Base-by-base conservation (phyloP, 768 basidiomycete species). In the Tephrocybe rancida region DNA sequence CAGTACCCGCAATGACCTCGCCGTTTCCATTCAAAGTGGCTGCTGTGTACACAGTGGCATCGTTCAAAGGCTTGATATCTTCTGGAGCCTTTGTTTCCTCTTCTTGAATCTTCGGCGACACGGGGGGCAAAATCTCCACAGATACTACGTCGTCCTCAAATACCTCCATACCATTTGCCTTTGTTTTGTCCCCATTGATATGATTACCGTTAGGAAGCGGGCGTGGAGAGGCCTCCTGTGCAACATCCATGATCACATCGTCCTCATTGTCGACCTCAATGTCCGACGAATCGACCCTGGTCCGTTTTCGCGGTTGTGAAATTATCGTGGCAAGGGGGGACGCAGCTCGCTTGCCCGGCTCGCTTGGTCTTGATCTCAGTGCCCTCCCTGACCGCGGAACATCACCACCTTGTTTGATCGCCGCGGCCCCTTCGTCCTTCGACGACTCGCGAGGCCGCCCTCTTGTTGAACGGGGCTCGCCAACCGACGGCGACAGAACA, bases 51-150 rank as follows among this genome's bases (percentile, higher is more conserved):
- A 84, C 71, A 8, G 81, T 85, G 48, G 81, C 81, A 55, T 86
- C 86, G 61, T 79, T 84, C 29, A 30, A 30, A 30, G 29, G 13
- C 5, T 5, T 30, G 7, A 5, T 13, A 5, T 13, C 29, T 5
- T 83, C 83, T 63, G 85, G 84, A n/a, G 75, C 76, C 63, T 80
- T 81, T 38, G 77, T 70, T 44, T 71, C 74, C 19, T 69, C 55
- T 29, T n/a, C 54, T n/a, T n/a, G n/a, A n/a, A n/a, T n/a, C n/a
- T n/a, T n/a, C n/a, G n/a, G n/a, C n/a, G n/a, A n/a, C n/a, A n/a
- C n/a, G n/a, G n/a, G n/a, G n/a, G n/a, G n/a, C 5, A 51, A 25
- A 25, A 43, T 6, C 22, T 45, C 44, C 21, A 47, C 29, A 21
- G 51, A 24, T 5, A 41, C 48, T 6, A 29, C 37, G 21, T 60